Evolutionary conservation across 2,329 filamentous ascomycete species (phyloP).

Genomic region (Coniochaeta prunicola): DNA sequence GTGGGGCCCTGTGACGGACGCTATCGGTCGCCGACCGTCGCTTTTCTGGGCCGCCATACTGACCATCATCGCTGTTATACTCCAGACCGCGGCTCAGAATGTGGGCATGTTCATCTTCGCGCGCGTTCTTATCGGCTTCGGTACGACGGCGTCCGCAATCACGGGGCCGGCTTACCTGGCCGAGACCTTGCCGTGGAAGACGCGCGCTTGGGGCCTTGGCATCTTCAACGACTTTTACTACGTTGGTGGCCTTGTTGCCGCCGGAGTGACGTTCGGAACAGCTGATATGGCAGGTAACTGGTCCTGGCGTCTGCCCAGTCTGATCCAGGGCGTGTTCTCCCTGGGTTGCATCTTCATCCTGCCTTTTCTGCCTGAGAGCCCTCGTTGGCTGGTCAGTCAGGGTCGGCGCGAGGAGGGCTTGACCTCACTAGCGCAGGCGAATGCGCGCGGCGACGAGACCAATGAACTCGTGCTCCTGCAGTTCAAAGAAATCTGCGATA

Average conservation of each 20-base stretch:
- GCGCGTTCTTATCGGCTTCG: slow-evolving; percentile 33
- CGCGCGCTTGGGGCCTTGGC: slow-evolving; percentile 17
- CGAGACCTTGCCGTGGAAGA: slow-evolving; percentile 2
- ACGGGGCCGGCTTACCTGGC: slow-evolving; percentile 1
- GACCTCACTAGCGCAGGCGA: slow-evolving; percentile 29
- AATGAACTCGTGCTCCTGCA: slow-evolving; percentile 28
- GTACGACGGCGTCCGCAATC: slow-evolving; percentile 9
- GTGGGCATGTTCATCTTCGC: slow-evolving; percentile 35
- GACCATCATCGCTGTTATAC: slow-evolving; percentile 26
- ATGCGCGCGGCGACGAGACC: slow-evolving; percentile 29
- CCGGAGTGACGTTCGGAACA: slow-evolving; percentile 35
- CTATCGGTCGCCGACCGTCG: slow-evolving; percentile 26
- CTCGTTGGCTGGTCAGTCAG: slow-evolving; percentile 33
- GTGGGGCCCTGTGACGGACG: slow-evolving; percentile 20
- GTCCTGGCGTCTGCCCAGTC: slow-evolving; percentile 36
- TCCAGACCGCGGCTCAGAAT: slow-evolving; percentile 35
- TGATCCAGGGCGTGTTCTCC: slow-evolving; percentile 30
- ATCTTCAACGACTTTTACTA: slow-evolving; percentile 21
- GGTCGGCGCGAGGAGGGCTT: slow-evolving; percentile 31
- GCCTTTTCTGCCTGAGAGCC: slow-evolving; percentile 36
- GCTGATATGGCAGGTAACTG: slow-evolving; percentile 33
- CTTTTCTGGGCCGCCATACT: slow-evolving; percentile 19
- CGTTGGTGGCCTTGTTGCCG: slow-evolving; percentile 31
- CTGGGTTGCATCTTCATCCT: slow-evolving; percentile 32
- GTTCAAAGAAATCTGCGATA: slow-evolving; percentile 36